These are phyloP conservation scores for Aristolochia fimbriata DNA, from an alignment of 164 flowering plant genomes.

Conservation along the genomic window DNA sequence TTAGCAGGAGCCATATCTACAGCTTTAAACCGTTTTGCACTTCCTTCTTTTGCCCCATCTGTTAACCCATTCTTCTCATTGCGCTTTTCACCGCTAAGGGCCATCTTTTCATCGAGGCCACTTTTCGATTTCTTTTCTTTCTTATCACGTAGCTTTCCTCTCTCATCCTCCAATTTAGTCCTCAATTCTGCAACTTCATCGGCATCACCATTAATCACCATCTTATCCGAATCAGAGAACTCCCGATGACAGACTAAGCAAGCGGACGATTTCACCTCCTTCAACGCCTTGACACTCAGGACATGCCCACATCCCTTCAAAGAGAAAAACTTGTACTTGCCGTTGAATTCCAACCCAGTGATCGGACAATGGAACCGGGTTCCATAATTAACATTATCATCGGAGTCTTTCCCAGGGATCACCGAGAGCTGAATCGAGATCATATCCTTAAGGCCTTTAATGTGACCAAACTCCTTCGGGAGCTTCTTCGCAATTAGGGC, in stretches of 20 bases:
- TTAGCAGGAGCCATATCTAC: slow-evolving; percentile 45
- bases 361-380: slow-evolving; percentile 80
- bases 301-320: slow-evolving; percentile 86
- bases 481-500: slow-evolving; percentile 62
- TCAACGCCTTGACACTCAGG: slow-evolving; percentile 86
- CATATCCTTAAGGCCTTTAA: slow-evolving; percentile 91
- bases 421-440: slow-evolving; percentile 35
- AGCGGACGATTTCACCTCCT: slow-evolving; percentile 65
- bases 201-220: slow-evolving; percentile 71
- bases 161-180: slow-evolving; percentile 62
- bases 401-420: slow-evolving; percentile 32
- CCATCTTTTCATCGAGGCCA: neutral
- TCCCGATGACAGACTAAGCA: slow-evolving; percentile 75
- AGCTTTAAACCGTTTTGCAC: slow-evolving; percentile 56
- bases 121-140: neutral
- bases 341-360: slow-evolving; percentile 73
- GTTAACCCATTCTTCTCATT: slow-evolving; percentile 26
- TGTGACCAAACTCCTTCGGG: slow-evolving; percentile 61
- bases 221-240: slow-evolving; percentile 62
- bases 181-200: slow-evolving; percentile 75
- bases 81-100: slow-evolving; percentile 17
- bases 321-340: slow-evolving; percentile 71
- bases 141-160: slow-evolving; percentile 2
- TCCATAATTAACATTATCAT: slow-evolving; percentile 11
- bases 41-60: slow-evolving; percentile 18